Evolutionary conservation across 768 basidiomycete species (phyloP), one percentile per base, ranked within the genome.

Genomic region (Termitomyces sp.): DNA sequence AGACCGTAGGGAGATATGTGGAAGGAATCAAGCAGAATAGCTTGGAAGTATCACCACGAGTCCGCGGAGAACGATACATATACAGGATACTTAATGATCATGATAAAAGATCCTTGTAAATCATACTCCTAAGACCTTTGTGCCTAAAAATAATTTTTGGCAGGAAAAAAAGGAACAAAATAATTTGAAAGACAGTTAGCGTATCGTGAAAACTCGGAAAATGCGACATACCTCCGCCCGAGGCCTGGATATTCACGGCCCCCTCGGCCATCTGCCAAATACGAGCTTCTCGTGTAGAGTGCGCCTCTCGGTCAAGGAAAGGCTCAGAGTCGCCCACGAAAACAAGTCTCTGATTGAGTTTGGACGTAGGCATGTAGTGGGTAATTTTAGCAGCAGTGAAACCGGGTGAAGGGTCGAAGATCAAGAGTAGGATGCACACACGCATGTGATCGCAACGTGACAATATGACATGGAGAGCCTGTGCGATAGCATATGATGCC

Each of bases 281-380:
- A 26, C 60, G 56, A 16, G 51, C 63, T 53, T 76, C 74, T 24
- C 66, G 61, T 24, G 53, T 46, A 3, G 74, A 71, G 59, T 75
- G 72, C n/a, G 74, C 73, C 53, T 73, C 71, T 31, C 70, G 68
- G 41, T 71, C 68, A 24, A 70, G 66, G 59, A 77, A 78, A 18
- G 75, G 72, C 52, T 76, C 73, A 32, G 63, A 68, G 58, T 75
- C 71, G 51, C 68, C 64, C 22, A 71, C 68, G 61, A 77, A 73
- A 8, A 77, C 71, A 39, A 77, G 67, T 26, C 75, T 67, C 13
- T 71, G 67, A 56, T 77, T 73, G 13, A 39, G 14, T 46, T 46
- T 49, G 20, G 52, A 37, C 14, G 27, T 46, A 36, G 55, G 24
- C 49, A 65, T 60, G n/a, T 44, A 53, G 16, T 51, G 49, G 10